Base-by-base conservation (phyloP, 306 rosid species). In the Rosa persica region DNA sequence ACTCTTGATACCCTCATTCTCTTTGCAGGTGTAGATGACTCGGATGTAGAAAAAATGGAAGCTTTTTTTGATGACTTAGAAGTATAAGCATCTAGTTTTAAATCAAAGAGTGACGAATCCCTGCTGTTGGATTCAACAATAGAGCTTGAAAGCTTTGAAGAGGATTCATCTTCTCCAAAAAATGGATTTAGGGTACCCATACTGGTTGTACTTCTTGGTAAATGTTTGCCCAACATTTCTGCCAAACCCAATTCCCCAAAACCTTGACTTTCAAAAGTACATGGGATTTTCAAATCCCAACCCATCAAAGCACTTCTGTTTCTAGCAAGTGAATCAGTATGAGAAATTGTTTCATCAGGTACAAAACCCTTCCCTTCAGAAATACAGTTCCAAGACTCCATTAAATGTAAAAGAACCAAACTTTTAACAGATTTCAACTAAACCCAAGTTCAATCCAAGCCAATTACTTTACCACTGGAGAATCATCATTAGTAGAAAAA, bases 331-430 rank as follows among this genome's bases (percentile, higher is more conserved):
- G 88, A 79, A 73, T 80, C 83, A 61, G 83, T 80, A 73, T 89
- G 79, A 1, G 91, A 81, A 34, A 76, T 81, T 27, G 89, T 40
- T 43, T 87, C 90, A 42, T 87, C 91, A 23, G 93, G 82, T 77
- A 49, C 78, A 77, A 83, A 85, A 70, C 83, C 87, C 85, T 93
- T 91, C 67, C 88, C 94, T 79, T 86, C 89, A 80, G 94, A 82
- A 61, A 84, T 85, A 84, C 51, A 87, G 75, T 87, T 89, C 98
- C 98, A 92, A 73, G 97, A 85, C 83, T 92, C 97, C 98, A 94
- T 94, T 68, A 49, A 83, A 77, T 60, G 75, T 25, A 82, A 67
- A 79, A 38, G 73, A 80, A 76, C 75, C 46, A 70, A 66, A 61
- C 67, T 47, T 47, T 16, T 67, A 70, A 62, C 67, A 73, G 17